Base-by-base conservation (phyloP, 140 eudicot species). In the Erigeron philadelphicus region DNA sequence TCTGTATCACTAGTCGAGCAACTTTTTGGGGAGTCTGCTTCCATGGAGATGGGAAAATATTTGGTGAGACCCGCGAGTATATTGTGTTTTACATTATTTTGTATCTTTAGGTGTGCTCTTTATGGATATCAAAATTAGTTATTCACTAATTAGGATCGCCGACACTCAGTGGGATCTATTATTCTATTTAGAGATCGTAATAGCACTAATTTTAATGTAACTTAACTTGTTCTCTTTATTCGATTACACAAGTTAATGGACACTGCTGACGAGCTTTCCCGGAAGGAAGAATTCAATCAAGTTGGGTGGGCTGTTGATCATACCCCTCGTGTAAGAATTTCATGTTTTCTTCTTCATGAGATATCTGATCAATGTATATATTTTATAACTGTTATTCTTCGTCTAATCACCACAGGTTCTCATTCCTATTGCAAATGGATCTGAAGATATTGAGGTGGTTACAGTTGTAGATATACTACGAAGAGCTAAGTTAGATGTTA, bases 341-440 rank as follows among this genome's bases (percentile, higher is more conserved):
- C 47, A 40, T 61, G 23, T 50, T 53, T 16, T 48, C 15, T 71
- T 13, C 40, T 31, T 70, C 50, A 41, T 61, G 19, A 56, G 18
- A 67, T 70, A 6, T 3, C 47, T 16, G 4, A 10, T 23, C 44
- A 56, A 56, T 56, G 38, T 19, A 1, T 12, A 2, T 48, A 7
- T 54, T n/a, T 8, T 6, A 62, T 62, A 19, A 43, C 16, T 23
- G 18, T 48, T 12, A n/a, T n/a, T 66, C 11, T 40, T 21, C 75
- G 21, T 38, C 38, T 17, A 4, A 54, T 66, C 52, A 44, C 72
- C 3, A 17, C 74, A 92, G 98, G 95, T 86, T 75, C 92, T 93
- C 68, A 81, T 93, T 71, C 98, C 98, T 16, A 71, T 93, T 72
- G 98, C 95, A 49, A 86, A 84, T 72, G 98, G 98, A 45, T 82